phyloP scores from a whole-genome alignment of 2,329 filamentous ascomycete species.

The Epichloe elymi region DNA sequence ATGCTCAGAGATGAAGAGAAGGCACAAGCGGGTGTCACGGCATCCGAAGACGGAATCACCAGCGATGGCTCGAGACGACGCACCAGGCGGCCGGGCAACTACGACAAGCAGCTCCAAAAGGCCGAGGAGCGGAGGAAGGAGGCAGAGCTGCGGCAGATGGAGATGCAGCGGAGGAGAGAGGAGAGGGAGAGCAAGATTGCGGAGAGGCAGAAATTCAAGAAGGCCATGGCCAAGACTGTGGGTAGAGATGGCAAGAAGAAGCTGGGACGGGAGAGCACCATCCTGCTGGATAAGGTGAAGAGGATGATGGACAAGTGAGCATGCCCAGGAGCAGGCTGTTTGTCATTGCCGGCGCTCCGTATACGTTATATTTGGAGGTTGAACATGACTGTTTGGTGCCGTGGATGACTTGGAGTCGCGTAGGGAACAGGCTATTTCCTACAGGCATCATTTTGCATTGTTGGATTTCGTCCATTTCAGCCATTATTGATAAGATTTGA shows the following conservation, averaged over 20 bases:
- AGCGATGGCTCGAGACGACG: constrained; percentile 22
- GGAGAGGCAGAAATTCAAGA: constrained; percentile 50
- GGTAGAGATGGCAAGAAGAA: constrained; percentile 65
- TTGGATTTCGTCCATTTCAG: too few relatives aligned
- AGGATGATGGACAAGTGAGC: constrained; percentile 19
- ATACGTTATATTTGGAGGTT: background rate
- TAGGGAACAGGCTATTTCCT: too few relatives aligned
- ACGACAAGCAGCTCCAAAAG: constrained; percentile 47
- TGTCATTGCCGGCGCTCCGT: background rate
- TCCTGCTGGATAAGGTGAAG: constrained; percentile 67
- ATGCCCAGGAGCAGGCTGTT: background rate
- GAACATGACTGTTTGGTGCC: too few relatives aligned
- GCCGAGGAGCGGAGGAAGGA: constrained; percentile 29
- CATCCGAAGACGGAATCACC: constrained; percentile 1
- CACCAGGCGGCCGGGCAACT: constrained; percentile 39
- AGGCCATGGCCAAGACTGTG: constrained; percentile 60
- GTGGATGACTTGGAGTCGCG: too few relatives aligned
- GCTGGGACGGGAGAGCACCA: constrained; percentile 65
- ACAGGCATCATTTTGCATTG: too few relatives aligned
- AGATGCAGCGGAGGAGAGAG: constrained; percentile 36
- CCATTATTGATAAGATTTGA: too few relatives aligned
- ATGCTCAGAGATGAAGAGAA: constrained; percentile 27
- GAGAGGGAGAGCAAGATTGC: constrained; percentile 56
- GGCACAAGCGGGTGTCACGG: constrained; percentile 18
- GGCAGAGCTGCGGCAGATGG: constrained; percentile 28